Evolutionary conservation across 1,284 basidiomycete species (phyloP).

Genomic region (Agaricales sp.): DNA sequence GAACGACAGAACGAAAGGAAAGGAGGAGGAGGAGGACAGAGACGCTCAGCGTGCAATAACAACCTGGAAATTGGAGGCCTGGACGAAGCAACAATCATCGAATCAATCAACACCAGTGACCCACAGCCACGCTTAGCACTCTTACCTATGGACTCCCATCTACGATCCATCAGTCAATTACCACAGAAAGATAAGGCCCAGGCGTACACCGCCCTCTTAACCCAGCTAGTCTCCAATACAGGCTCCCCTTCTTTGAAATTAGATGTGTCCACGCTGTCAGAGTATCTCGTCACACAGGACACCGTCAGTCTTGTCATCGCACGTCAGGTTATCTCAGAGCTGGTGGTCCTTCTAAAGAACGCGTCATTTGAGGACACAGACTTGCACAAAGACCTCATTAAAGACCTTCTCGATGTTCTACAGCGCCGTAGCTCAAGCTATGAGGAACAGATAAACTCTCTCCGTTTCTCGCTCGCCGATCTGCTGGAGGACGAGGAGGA

Average conservation of each 20-base stretch:
- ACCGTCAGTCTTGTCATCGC: conserved; percentile 70
- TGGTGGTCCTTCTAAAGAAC: conserved; percentile 56
- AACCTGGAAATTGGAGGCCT: neutral
- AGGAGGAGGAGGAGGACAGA: neutral
- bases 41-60: neutral
- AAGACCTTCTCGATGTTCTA: conserved; percentile 61
- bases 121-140: neutral
- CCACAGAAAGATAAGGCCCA: conserved; percentile 73
- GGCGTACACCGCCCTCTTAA: conserved; percentile 58
- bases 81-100: neutral
- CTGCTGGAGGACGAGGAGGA: conserved; percentile 86
- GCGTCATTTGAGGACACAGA: conserved; percentile 45
- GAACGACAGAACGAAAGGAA: conserved; percentile 5
- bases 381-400: conserved; percentile 56
- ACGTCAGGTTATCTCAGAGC: conserved; percentile 74
- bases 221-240: conserved; percentile 41
- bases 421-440: conserved; percentile 79
- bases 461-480: conserved; percentile 83
- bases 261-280: conserved; percentile 60
- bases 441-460: conserved; percentile 86
- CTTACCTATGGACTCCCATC: neutral
- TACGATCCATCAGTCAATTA: neutral
- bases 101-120: neutral
- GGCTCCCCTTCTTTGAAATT: conserved; percentile 32
- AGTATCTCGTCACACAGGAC: conserved; percentile 72